These are phyloP conservation scores for Amylostereum areolatum DNA, from an alignment of 1,284 basidiomycete genomes.

Conservation along the genomic window DNA sequence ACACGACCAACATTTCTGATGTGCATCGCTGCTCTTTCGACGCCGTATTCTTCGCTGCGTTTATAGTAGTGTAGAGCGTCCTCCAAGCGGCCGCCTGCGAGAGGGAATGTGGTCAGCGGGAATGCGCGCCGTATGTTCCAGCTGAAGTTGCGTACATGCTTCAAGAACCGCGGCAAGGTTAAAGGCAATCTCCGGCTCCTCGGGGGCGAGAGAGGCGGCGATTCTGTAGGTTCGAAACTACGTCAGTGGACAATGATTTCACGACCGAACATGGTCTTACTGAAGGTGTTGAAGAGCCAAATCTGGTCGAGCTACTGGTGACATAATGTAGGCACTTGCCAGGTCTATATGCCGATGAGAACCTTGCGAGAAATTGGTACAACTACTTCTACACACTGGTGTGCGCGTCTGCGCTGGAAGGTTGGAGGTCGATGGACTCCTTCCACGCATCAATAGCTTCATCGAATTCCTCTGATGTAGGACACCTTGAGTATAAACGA, in stretches of 20 bases:
- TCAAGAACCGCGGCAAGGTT: slow-evolving; percentile 89
- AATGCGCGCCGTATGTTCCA: neutral
- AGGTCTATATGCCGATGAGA: slow-evolving; percentile 51
- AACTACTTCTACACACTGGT: slow-evolving; percentile 59
- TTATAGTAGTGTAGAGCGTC: slow-evolving; percentile 80
- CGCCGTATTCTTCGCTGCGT: slow-evolving; percentile 71
- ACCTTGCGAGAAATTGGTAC: slow-evolving; percentile 11
- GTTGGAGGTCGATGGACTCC: slow-evolving; percentile 77
- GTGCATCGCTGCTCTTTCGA: slow-evolving; percentile 81
- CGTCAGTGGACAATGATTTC: slow-evolving; percentile 16
- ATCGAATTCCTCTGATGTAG: slow-evolving; percentile 70
- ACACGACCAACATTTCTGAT: slow-evolving; percentile 65
- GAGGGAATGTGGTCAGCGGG: neutral
- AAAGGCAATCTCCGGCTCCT: slow-evolving; percentile 93
- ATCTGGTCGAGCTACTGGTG: slow-evolving; percentile 80
- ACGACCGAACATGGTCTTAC: slow-evolving; percentile 36
- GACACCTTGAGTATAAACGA: slow-evolving; percentile 10
- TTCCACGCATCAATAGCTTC: slow-evolving; percentile 85
- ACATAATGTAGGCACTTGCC: slow-evolving; percentile 91
- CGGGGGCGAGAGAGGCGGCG: slow-evolving; percentile 80
- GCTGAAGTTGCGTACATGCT: slow-evolving; percentile 54
- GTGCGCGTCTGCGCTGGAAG: slow-evolving; percentile 85
- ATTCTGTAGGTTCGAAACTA: slow-evolving; percentile 44
- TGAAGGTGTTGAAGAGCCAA: slow-evolving; percentile 85
- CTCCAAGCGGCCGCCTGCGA: slow-evolving; percentile 69